phyloP scores from a whole-genome alignment of 2,329 filamentous ascomycete species.

The Fusarium decemcellulare region DNA sequence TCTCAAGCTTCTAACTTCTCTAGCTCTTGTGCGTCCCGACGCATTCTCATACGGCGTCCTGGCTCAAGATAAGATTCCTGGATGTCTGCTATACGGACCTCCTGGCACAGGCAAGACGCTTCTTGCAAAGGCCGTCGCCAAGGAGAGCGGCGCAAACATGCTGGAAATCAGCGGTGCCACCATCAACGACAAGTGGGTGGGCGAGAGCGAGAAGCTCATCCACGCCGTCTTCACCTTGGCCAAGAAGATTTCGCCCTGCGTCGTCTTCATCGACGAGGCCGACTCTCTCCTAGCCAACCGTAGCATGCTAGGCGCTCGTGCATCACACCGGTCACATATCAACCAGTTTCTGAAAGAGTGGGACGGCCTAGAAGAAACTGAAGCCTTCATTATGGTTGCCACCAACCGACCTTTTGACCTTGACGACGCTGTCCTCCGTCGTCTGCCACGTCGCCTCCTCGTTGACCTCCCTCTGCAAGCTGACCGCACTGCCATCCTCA shows the following conservation, averaged over 20 bases:
- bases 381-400: conserved; percentile 97
- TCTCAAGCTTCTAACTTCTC: conserved; percentile 87
- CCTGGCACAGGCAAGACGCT: conserved; percentile 85
- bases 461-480: conserved; percentile 79
- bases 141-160: conserved; percentile 77
- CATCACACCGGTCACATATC: conserved; percentile 88
- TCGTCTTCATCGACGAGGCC: conserved; percentile 98
- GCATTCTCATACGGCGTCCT: conserved; percentile 98
- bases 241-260: conserved; percentile 90
- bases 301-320: conserved; percentile 74
- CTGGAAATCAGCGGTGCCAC: conserved; percentile 93
- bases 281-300: conserved; percentile 91
- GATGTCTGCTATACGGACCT: conserved; percentile 88
- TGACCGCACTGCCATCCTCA: conserved; percentile 78
- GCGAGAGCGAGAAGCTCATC: conserved; percentile 96
- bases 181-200: conserved; percentile 97
- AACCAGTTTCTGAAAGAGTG: conserved; percentile 98
- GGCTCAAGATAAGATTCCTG: conserved; percentile 90
- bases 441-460: conserved; percentile 79
- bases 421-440: conserved; percentile 87
- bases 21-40: conserved; percentile 89
- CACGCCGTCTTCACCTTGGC: conserved; percentile 92
- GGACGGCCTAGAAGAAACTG: conserved; percentile 88
- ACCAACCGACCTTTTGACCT: conserved; percentile 97
- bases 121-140: conserved; percentile 77